Percentiles rank a stretch among this genome's conserved stretches.
Conservation (phyloP, 345 rosid species). For the Erysimum cheiranthoides region DNA sequence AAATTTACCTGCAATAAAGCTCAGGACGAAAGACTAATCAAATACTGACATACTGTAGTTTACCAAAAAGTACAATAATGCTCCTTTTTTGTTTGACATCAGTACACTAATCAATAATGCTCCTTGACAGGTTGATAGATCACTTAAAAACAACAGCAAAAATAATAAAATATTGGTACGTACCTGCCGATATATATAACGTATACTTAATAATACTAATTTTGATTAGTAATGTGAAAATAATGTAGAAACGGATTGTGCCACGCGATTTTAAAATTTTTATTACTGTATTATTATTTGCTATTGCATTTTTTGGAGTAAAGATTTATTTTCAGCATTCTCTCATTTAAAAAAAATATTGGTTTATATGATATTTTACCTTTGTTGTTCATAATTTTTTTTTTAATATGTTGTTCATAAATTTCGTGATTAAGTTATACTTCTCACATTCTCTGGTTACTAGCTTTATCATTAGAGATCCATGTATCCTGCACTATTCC, state of each 20-base stretch:
- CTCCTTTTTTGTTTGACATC: too few relatives aligned
- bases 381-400: background rate
- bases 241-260: background rate
- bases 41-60: too few relatives aligned
- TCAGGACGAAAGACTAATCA: background rate
- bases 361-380: background rate
- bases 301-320: background rate
- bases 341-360: background rate
- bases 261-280: background rate
- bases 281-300: background rate
- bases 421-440: background rate
- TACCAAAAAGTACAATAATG: background rate
- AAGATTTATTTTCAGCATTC: background rate
- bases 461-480: background rate
- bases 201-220: background rate
- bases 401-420: too few relatives aligned
- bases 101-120: background rate
- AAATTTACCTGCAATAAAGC: background rate
- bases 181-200: background rate
- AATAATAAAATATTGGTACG: background rate
- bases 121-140: background rate
- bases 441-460: background rate
- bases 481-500: background rate
- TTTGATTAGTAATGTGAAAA: background rate
- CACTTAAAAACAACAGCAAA: background rate